Conservation (phyloP, 2,329 filamentous ascomycete species). For the Harringtonia aguacate region DNA sequence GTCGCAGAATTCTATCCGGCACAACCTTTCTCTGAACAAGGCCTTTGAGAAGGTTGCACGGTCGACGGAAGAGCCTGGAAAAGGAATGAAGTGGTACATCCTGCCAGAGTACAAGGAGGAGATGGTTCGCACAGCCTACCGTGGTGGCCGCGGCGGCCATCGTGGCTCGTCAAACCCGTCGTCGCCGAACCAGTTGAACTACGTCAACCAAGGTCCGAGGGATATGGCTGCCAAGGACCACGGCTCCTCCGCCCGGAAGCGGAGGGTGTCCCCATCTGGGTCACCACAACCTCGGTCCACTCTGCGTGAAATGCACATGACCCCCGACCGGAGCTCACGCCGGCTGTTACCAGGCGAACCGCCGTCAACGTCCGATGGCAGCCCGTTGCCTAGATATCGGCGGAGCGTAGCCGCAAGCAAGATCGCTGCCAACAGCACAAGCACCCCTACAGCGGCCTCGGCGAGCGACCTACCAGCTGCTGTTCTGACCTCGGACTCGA, state of each 20-base stretch:
- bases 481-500: constrained; percentile 10
- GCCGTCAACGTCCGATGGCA: constrained; percentile 37
- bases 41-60: constrained; percentile 88
- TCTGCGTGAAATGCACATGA: constrained; percentile 41
- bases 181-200: constrained; percentile 52
- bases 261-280: constrained; percentile 40
- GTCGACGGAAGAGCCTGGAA: constrained; percentile 88
- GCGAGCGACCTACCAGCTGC: constrained; percentile 6
- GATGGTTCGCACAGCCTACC: constrained; percentile 64
- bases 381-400: constrained; percentile 48
- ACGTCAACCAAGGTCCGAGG: constrained; percentile 47
- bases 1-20: constrained; percentile 79
- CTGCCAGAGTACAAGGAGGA: constrained; percentile 75
- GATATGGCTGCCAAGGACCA: constrained; percentile 43
- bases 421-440: constrained; percentile 3
- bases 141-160: constrained; percentile 51
- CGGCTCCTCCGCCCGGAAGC: constrained; percentile 43
- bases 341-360: constrained; percentile 27
- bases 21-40: constrained; percentile 92
- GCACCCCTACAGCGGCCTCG: constrained; percentile 3
- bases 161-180: constrained; percentile 60
- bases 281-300: constrained; percentile 46
- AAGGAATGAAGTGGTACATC: constrained; percentile 99
- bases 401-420: constrained; percentile 22
- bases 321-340: constrained; percentile 41